Evolutionary conservation across 257 asterid genomes (phyloP).

Genomic region (Lithospermum erythrorhizon): DNA sequence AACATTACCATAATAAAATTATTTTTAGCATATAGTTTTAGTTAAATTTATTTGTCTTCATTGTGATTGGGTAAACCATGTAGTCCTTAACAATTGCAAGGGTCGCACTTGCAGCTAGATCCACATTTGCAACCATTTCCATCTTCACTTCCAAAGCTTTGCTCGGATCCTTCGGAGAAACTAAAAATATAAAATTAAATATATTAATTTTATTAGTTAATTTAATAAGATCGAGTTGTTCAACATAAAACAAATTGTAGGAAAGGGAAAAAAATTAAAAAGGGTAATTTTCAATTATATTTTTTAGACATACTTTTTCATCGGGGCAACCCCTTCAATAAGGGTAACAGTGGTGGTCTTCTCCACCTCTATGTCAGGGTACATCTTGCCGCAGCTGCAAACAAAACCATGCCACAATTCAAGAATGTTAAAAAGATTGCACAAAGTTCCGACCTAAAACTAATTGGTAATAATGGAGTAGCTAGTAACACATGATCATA

Average conservation of each 20-base stretch:
- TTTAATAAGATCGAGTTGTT: background rate
- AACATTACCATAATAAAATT: too few species aligned
- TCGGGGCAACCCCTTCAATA: conserved; percentile 19
- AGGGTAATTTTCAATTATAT: background rate
- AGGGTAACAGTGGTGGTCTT: conserved; percentile 12
- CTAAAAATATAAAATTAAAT: background rate
- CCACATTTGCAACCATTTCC: conserved; percentile 32
- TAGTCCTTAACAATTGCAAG: conserved; percentile 24
- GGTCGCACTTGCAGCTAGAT: conserved; percentile 24
- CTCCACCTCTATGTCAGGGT: conserved; percentile 11
- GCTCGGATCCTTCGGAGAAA: conserved; percentile 11
- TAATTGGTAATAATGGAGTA: too few species aligned
- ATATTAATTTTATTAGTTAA: too few species aligned
- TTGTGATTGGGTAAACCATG: too few species aligned
- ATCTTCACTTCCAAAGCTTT: conserved; percentile 26
- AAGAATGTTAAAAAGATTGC: too few species aligned
- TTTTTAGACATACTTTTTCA: conserved; percentile 7
- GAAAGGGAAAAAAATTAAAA: background rate
- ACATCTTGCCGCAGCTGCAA: conserved; percentile 15
- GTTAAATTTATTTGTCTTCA: too few species aligned
- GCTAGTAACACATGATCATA: too few species aligned
- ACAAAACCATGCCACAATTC: background rate
- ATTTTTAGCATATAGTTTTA: too few species aligned
- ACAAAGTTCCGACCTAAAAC: too few species aligned
- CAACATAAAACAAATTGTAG: background rate